These are phyloP conservation scores for Gentiana dahurica DNA, from an alignment of 257 asterid genomes.

Conservation along the genomic window DNA sequence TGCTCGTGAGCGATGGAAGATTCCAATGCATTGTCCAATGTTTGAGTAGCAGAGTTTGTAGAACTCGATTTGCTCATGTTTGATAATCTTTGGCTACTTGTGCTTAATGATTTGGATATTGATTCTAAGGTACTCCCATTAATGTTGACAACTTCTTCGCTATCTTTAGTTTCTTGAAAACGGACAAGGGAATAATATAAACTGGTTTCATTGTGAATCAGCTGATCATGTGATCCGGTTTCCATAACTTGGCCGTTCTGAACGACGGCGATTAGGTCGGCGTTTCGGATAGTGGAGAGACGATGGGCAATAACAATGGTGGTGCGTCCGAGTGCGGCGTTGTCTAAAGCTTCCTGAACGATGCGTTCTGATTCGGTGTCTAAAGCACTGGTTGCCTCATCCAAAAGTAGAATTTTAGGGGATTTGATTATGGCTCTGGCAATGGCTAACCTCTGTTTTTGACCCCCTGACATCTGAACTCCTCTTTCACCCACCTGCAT, in stretches of 20 bases:
- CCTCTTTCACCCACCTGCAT: constrained; percentile 94
- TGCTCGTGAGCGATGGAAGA: constrained; percentile 21
- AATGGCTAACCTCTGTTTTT: constrained; percentile 88
- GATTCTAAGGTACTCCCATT: constrained; percentile 6
- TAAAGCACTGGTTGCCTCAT: constrained; percentile 92
- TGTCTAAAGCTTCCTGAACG: constrained; percentile 86
- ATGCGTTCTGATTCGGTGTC: constrained; percentile 79
- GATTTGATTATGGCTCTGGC: constrained; percentile 81
- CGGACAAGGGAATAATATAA: constrained; percentile 55
- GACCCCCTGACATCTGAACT: constrained; percentile 91
- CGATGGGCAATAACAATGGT: constrained; percentile 85
- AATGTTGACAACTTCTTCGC: constrained; percentile 6
- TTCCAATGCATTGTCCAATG: constrained; percentile 11
- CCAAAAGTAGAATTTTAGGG: constrained; percentile 78
- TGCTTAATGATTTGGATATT: constrained; percentile 9
- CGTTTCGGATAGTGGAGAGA: constrained; percentile 78
- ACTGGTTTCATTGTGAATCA: constrained; percentile 30
- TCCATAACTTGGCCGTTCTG: constrained; percentile 59
- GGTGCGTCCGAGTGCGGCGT: constrained; percentile 73
- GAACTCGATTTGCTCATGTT: constrained; percentile 54
- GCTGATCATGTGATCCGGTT: constrained; percentile 60
- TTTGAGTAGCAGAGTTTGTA: constrained; percentile 31
- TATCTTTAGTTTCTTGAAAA: constrained; percentile 47
- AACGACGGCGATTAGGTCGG: constrained; percentile 65
- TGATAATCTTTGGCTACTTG: constrained; percentile 46